Evolutionary conservation across 441 rosid genomes (phyloP).

Genomic region (Capsella rubella): DNA sequence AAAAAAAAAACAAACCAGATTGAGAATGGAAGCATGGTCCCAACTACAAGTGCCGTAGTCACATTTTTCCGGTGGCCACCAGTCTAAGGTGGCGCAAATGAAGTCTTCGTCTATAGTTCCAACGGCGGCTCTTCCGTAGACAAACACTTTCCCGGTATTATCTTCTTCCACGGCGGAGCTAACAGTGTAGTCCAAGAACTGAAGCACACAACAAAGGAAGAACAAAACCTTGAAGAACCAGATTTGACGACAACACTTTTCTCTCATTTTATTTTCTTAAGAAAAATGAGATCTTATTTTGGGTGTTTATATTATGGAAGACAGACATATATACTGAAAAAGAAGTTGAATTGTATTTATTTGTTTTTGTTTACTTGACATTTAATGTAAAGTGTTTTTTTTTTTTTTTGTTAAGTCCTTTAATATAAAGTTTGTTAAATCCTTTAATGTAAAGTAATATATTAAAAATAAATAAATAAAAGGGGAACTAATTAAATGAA

Average conservation of each 20-base stretch:
- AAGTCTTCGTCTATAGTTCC: conserved; percentile 84
- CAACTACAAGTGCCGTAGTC: conserved; percentile 95
- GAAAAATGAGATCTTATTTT: conserved; percentile 29
- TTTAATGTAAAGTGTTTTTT: neutral
- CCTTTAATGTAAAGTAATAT: neutral
- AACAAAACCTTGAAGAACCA: conserved; percentile 44
- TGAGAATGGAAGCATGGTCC: conserved; percentile 88
- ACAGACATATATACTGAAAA: neutral
- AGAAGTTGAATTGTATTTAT: neutral
- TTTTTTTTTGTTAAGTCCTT: too few relatives aligned
- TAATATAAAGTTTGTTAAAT: too few relatives aligned
- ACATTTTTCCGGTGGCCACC: conserved; percentile 99
- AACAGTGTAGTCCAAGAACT: conserved; percentile 39
- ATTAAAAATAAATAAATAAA: neutral
- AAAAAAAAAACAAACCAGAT: conserved; percentile 62
- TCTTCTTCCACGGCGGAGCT: conserved; percentile 43
- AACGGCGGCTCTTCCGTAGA: conserved; percentile 66
- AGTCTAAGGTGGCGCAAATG: conserved; percentile 92
- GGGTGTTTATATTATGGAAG: conserved; percentile 30
- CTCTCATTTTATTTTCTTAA: neutral
- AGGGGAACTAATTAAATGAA: conserved; percentile 12
- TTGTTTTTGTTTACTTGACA: conserved; percentile 1
- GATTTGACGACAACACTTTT: conserved; percentile 57
- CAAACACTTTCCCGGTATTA: conserved; percentile 52
- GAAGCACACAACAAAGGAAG: conserved; percentile 37